Percentiles rank a stretch among this genome's conserved stretches.
Conservation (phyloP, 805 yeast species). For the Spencermartinsiella europaea region DNA sequence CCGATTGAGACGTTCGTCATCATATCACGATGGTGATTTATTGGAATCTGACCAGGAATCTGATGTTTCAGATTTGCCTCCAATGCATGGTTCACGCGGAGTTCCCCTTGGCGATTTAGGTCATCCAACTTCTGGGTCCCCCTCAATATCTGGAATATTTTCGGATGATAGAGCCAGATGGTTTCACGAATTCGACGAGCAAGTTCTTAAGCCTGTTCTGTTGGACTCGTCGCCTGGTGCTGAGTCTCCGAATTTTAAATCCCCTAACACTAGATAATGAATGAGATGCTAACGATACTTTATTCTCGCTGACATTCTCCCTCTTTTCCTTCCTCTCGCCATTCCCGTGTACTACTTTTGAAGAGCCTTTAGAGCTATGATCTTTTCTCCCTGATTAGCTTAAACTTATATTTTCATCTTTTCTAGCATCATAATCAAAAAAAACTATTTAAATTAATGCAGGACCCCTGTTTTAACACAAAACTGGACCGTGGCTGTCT, state of each 20-base stretch:
- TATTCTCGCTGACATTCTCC: too few species aligned
- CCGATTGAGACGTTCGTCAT: slow-evolving; percentile 13
- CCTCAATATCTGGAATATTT: slow-evolving; percentile 22
- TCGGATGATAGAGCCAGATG: slow-evolving; percentile 75
- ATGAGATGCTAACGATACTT: background rate
- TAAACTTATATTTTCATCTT: too few species aligned
- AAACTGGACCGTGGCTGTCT: too few species aligned
- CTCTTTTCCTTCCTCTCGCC: too few species aligned
- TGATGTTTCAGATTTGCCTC: slow-evolving; percentile 34
- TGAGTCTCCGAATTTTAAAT: slow-evolving; percentile 9
- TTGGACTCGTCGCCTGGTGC: slow-evolving; percentile 45
- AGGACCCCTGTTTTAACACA: too few species aligned
- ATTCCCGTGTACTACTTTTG: too few species aligned
- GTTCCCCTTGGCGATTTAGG: slow-evolving; percentile 8
- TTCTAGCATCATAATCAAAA: too few species aligned
- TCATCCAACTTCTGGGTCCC: slow-evolving; percentile 2
- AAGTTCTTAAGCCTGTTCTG: slow-evolving; percentile 85
- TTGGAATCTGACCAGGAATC: slow-evolving; percentile 33
- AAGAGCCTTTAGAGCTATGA: too few species aligned
- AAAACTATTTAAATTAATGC: too few species aligned
- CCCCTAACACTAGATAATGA: background rate
- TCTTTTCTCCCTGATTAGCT: too few species aligned
- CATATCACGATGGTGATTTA: slow-evolving; percentile 18
- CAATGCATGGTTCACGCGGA: slow-evolving; percentile 22
- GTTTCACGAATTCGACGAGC: slow-evolving; percentile 92